Percentiles rank a stretch among this genome's conserved stretches.
Conservation (phyloP, 2,329 filamentous ascomycete genomes). For the Diplodia corticola region DNA sequence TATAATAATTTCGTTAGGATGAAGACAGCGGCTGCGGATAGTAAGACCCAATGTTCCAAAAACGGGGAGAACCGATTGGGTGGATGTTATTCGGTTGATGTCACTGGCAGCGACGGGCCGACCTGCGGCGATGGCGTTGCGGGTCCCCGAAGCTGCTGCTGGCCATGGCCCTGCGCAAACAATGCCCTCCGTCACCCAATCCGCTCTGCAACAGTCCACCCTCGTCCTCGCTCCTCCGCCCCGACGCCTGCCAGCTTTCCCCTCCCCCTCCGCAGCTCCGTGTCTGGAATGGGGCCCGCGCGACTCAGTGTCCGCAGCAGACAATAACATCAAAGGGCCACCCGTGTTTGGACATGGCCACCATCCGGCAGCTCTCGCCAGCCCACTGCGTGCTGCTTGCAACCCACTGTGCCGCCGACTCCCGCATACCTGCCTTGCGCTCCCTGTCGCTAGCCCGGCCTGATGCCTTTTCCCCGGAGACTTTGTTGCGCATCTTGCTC, state of each 20-base stretch:
- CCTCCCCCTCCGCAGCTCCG: neutral
- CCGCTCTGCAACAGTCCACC: neutral
- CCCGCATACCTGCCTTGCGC: constrained; percentile 64
- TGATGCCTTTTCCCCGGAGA: constrained; percentile 61
- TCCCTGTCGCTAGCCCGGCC: constrained; percentile 59
- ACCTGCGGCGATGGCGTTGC: neutral
- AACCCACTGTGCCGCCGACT: constrained; percentile 65
- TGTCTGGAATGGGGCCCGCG: neutral
- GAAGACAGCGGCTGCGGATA: neutral
- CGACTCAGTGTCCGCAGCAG: neutral
- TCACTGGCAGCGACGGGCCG: neutral
- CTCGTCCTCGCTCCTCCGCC: neutral
- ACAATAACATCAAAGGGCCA: neutral
- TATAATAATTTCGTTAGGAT: neutral
- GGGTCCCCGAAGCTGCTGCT: neutral
- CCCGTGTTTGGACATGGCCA: constrained; percentile 15
- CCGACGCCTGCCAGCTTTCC: neutral
- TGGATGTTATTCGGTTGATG: neutral
- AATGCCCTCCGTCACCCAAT: neutral
- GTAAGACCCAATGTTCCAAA: neutral
- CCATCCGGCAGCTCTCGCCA: constrained; percentile 50
- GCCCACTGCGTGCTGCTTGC: constrained; percentile 73
- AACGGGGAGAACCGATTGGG: neutral
- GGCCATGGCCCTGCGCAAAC: neutral
- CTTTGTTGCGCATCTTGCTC: constrained; percentile 71